Conservation (phyloP, 805 yeast genomes). For the Starmerella gropengiesseri region DNA sequence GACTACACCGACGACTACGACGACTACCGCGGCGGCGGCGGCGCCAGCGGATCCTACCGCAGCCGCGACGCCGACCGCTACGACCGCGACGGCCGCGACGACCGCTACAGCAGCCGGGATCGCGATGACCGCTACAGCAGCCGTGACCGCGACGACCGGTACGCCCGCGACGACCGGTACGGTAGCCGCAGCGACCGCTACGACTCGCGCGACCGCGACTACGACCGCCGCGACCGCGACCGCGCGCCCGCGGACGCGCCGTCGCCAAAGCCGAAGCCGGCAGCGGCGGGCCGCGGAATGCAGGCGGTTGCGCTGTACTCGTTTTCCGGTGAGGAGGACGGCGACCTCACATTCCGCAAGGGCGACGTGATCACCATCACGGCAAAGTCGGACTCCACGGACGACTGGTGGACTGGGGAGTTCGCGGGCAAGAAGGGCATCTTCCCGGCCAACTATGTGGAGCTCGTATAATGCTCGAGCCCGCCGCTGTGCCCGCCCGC, state of each 20-base stretch:
- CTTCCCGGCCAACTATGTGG: slow-evolving; percentile 95
- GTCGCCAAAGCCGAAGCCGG: slow-evolving; percentile 11
- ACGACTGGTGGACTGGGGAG: slow-evolving; percentile 99
- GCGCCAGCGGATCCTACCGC: background rate
- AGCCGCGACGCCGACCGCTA: slow-evolving; percentile 13
- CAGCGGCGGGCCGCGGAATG: slow-evolving; percentile 34
- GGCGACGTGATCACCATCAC: slow-evolving; percentile 86
- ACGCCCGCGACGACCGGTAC: slow-evolving; percentile 33
- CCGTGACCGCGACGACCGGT: slow-evolving; percentile 26
- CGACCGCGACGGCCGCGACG: slow-evolving; percentile 10
- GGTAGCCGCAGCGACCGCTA: slow-evolving; percentile 4
- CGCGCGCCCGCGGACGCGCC: slow-evolving; percentile 3
- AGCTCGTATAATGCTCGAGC: slow-evolving; percentile 52
- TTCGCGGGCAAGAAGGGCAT: slow-evolving; percentile 76
- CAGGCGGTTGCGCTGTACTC: slow-evolving; percentile 85
- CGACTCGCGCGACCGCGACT: slow-evolving; percentile 5
- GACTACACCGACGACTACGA: slow-evolving; percentile 21
- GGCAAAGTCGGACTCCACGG: slow-evolving; percentile 75
- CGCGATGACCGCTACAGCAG: slow-evolving; percentile 22
- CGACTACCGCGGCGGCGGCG: slow-evolving; percentile 11
- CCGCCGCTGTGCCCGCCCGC: too few relatives aligned
- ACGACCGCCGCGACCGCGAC: slow-evolving; percentile 3
- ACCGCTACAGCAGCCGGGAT: slow-evolving; percentile 20
- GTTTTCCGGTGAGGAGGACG: slow-evolving; percentile 86
- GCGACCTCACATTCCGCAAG: slow-evolving; percentile 84